Conservation (phyloP, 192 early-diverging fungal genomes). For the Coemansia sp. region DNA sequence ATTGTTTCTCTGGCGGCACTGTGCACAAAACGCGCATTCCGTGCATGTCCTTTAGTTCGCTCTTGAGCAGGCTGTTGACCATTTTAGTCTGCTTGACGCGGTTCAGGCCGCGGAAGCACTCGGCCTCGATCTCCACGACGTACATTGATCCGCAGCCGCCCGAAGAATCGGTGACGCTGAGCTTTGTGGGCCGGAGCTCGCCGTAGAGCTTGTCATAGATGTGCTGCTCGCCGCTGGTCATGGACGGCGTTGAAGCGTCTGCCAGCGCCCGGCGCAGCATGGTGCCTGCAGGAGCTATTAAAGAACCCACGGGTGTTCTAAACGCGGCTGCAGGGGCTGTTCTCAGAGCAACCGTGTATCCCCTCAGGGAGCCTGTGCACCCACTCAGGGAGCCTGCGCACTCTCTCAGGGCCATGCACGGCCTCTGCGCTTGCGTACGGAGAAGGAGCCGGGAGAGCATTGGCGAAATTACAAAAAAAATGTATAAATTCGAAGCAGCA, state of each 20-base stretch:
- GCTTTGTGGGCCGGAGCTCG: conserved; percentile 65
- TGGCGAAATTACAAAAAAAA: background rate
- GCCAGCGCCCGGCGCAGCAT: background rate
- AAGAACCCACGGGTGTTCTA: background rate
- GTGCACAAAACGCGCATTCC: conserved; percentile 63
- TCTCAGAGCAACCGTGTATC: no score
- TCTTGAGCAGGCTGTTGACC: conserved; percentile 82
- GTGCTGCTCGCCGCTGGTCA: conserved; percentile 64
- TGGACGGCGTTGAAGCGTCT: background rate
- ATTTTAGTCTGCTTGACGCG: conserved; percentile 90
- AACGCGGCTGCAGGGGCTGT: background rate
- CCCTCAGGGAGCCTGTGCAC: no score
- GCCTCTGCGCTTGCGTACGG: background rate
- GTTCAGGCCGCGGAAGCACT: conserved; percentile 68
- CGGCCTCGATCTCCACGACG: conserved; percentile 81
- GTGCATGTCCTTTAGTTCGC: conserved; percentile 93
- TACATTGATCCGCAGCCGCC: conserved; percentile 99
- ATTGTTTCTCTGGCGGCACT: conserved; percentile 16
- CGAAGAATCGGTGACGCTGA: conserved; percentile 80
- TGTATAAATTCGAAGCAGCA: background rate
- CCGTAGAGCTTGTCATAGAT: conserved; percentile 73
- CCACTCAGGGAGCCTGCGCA: no score
- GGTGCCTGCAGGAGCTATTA: background rate
- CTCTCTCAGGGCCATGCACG: no score
- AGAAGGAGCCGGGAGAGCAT: background rate